phyloP scores from a whole-genome alignment of 108 stramenopile genomes.

The Pseudonitzschia delicatissima region DNA sequence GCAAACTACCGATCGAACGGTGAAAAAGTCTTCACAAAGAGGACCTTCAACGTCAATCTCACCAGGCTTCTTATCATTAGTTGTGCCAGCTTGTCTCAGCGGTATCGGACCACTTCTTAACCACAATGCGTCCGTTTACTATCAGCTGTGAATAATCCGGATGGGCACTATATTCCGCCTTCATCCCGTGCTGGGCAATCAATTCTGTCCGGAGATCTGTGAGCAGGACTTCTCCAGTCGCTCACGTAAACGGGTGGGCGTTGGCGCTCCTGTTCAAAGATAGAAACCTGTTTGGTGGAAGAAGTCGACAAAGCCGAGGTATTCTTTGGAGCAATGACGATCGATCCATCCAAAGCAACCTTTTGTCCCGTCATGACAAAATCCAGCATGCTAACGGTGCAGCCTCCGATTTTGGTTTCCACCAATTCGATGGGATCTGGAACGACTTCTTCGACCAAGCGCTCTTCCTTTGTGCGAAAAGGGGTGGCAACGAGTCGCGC shows the following conservation, averaged over 20 bases:
- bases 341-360: constrained; percentile 80
- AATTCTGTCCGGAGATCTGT: constrained; percentile 86
- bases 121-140: constrained; percentile 75
- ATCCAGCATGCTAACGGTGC: constrained; percentile 82
- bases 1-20: constrained; percentile 68
- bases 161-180: constrained; percentile 82
- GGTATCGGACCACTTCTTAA: constrained; percentile 45
- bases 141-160: constrained; percentile 72
- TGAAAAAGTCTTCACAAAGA: constrained; percentile 83
- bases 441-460: constrained; percentile 36
- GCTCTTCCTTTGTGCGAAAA: constrained; percentile 67
- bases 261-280: constrained; percentile 34
- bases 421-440: constrained; percentile 55
- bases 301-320: background rate
- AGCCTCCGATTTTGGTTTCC: constrained; percentile 79
- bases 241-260: constrained; percentile 78
- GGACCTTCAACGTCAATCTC: constrained; percentile 84
- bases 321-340: constrained; percentile 75
- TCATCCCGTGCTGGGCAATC: constrained; percentile 76
- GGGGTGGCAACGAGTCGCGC: constrained; percentile 81
- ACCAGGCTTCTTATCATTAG: constrained; percentile 60
- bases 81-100: too few relatives aligned
- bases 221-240: constrained; percentile 81
- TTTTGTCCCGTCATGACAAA: constrained; percentile 82
- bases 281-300: background rate